Conservation (phyloP, 2,329 filamentous ascomycete species). For the Lomentospora prolificans region DNA sequence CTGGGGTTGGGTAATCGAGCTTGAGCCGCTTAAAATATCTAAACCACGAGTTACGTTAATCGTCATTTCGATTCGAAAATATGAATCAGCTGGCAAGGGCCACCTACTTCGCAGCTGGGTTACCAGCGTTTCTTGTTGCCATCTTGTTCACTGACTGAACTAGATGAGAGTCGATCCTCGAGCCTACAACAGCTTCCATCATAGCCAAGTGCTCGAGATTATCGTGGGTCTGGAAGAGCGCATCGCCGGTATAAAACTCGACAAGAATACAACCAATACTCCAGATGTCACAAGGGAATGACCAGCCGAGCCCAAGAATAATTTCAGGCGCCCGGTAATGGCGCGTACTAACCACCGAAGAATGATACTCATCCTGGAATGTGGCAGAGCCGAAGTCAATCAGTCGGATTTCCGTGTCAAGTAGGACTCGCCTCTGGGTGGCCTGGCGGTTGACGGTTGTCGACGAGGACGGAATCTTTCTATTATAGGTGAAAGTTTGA, state of each 20-base stretch:
- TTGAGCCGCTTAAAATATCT: conserved; percentile 59
- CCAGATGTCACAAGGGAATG: conserved; percentile 64
- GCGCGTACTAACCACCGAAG: conserved; percentile 59
- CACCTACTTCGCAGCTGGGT: conserved; percentile 54
- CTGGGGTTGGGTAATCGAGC: conserved; percentile 54
- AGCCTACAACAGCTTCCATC: conserved; percentile 60
- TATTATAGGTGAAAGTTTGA: conserved; percentile 62
- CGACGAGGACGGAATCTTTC: conserved; percentile 59
- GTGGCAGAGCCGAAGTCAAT: conserved; percentile 66
- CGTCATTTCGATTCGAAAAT: not conserved
- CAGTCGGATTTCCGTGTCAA: conserved; percentile 59
- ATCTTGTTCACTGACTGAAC: conserved; percentile 48
- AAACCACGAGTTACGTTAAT: conserved; percentile 17
- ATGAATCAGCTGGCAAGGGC: conserved; percentile 7
- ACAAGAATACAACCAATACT: conserved; percentile 65
- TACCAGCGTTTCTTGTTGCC: conserved; percentile 44
- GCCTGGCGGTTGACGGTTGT: conserved; percentile 49
- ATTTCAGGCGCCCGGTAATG: conserved; percentile 64
- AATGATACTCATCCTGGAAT: conserved; percentile 65
- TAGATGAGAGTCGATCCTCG: conserved; percentile 47
- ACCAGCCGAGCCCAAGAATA: conserved; percentile 61
- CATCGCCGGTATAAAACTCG: conserved; percentile 63
- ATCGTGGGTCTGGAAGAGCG: conserved; percentile 63
- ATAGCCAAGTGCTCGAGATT: conserved; percentile 66
- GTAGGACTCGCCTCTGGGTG: conserved; percentile 51